phyloP scores from a whole-genome alignment of 768 basidiomycete genomes.

The Termitomyces eurrhizus region DNA sequence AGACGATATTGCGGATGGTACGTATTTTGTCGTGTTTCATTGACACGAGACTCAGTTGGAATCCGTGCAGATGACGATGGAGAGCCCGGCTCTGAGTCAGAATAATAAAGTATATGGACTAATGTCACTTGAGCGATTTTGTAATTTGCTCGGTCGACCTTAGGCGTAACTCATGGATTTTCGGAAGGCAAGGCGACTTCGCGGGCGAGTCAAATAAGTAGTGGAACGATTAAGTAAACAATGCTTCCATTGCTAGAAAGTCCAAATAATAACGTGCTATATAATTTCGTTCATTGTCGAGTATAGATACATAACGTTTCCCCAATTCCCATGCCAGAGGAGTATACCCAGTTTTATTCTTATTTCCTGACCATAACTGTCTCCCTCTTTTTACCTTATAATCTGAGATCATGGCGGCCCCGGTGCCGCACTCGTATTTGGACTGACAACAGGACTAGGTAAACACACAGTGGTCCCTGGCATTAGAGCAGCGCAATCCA shows the following conservation, averaged over 20 bases:
- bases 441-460: conserved; percentile 24
- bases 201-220: not conserved
- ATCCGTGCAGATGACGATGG: conserved; percentile 21
- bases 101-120: conserved; percentile 23
- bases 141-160: not conserved
- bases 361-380: not conserved
- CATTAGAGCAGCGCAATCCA: conserved; percentile 55
- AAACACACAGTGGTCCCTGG: conserved; percentile 61
- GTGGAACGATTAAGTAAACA: not conserved
- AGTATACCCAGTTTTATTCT: not conserved
- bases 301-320: conserved; percentile 5
- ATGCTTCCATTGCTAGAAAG: conserved; percentile 1
- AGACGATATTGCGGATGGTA: conserved; percentile 68
- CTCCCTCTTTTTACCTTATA: not conserved
- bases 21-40: conserved; percentile 10
- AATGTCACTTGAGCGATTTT: not conserved
- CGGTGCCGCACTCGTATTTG: not conserved
- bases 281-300: not conserved
- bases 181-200: not conserved
- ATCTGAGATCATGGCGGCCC: not conserved
- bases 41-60: not conserved
- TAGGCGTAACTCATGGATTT: not conserved
- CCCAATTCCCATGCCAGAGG: not conserved
- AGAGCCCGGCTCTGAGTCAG: conserved; percentile 29
- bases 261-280: not conserved